Base-by-base conservation (phyloP, 805 yeast species). In the Candida lessepsii region DNA sequence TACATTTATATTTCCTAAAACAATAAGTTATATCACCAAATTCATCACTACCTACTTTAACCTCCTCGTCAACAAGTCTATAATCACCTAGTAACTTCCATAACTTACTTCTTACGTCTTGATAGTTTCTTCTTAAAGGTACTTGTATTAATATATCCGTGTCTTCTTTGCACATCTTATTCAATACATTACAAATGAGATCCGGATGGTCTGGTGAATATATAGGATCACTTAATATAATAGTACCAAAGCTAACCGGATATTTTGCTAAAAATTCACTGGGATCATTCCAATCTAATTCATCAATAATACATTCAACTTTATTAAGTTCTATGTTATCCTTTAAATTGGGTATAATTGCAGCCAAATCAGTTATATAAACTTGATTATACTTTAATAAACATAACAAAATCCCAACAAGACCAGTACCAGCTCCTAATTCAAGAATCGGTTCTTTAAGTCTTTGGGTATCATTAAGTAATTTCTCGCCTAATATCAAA, bases 401-500 rank as follows among this genome's bases (percentile, higher is more conserved):
- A 0, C 75, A 76, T 41, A 86, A 71, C 0, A 81, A 71, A 25
- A 93, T 83, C 0, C 98, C 97, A 3, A 82, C 83, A 11, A 91
- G 67, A 0, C 99, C 99, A 0, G 99, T 93, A 0, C 99, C 99
- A 0, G 98, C 73, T 0, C 99, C 99, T n/a, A 93, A 64, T 53
- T 91, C 99, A 20, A 86, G 57, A 0, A 81, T 57, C 0, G 63
- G 58, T 15, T 53, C 59, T 11, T 34, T 17, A 3, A 61, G 46
- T 20, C 56, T 56, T 5, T 38, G 26, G 1, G 45, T 35, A n/a
- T 47, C 17, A 19, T 57, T 49, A 5, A 72, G 57, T 3, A 87
- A 56, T 18, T 84, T 60, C 24, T 73, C 65, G 3, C 93, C 74
- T 17, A 93, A 63, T 5, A 87, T 72, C 18, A 85, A 63, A 0